Percentiles rank a stretch among this genome's conserved stretches.
Conservation (phyloP, 2,329 filamentous ascomycete genomes). For the Claviceps fusiformis region DNA sequence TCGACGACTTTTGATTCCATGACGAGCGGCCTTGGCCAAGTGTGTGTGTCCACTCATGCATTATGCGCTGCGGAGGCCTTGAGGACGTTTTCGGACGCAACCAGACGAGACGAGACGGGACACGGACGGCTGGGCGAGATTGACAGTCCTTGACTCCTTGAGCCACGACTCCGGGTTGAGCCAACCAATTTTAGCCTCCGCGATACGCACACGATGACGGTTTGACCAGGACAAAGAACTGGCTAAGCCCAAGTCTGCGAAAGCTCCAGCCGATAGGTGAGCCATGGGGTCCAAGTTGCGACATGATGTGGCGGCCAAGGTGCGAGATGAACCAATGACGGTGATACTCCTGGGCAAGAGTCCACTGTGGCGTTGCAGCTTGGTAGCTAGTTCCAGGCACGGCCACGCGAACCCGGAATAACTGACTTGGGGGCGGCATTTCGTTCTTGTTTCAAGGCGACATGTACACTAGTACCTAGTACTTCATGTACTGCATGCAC, state of each 20-base stretch:
- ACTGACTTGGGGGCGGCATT: not conserved
- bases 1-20: not conserved
- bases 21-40: not conserved
- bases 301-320: not conserved
- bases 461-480: not conserved
- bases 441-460: not conserved
- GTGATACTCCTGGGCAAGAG: not conserved
- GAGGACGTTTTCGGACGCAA: not conserved
- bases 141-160: not conserved
- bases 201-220: too few relatives aligned
- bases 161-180: not conserved
- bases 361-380: not conserved
- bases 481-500: not conserved
- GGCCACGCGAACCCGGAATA: not conserved
- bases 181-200: not conserved
- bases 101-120: not conserved
- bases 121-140: not conserved
- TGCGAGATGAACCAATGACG: not conserved
- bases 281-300: not conserved
- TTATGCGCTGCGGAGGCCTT: not conserved
- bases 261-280: not conserved
- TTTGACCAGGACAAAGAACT: not conserved
- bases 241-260: not conserved
- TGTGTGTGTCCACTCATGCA: not conserved
- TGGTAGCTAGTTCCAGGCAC: conserved; percentile 3